Evolutionary conservation across 176 grass and related monocot species (phyloP).

Genomic region (Ensete ventricosum): DNA sequence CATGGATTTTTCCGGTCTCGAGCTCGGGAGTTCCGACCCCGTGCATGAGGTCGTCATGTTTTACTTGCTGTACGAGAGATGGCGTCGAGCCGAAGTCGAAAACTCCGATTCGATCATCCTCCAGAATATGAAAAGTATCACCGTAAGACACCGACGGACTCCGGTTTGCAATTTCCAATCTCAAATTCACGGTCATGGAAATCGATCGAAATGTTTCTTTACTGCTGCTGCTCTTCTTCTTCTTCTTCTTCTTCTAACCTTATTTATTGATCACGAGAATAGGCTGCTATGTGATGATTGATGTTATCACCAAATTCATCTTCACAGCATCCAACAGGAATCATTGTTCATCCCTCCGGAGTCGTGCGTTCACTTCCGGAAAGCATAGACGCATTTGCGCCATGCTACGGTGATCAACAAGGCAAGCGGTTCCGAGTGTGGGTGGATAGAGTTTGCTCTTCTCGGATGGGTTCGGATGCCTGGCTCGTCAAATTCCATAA

Average conservation of each 20-base stretch:
- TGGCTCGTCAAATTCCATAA: constrained; percentile 83
- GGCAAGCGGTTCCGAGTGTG: constrained; percentile 47
- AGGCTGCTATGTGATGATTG: too few relatives aligned
- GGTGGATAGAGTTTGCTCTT: constrained; percentile 69
- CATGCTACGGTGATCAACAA: constrained; percentile 61
- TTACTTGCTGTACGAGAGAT: constrained; percentile 79
- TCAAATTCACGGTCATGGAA: too few relatives aligned
- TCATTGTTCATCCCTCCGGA: constrained; percentile 69
- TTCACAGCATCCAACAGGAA: constrained; percentile 47
- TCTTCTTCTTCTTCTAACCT: neutral
- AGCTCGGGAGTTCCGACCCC: constrained; percentile 38
- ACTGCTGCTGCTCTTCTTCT: neutral
- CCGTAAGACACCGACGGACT: constrained; percentile 32
- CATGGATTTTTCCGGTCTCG: constrained; percentile 26
- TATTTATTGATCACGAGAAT: neutral
- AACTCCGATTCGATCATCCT: constrained; percentile 47
- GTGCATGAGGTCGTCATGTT: constrained; percentile 51
- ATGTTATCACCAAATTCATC: too few relatives aligned
- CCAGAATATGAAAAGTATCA: constrained; percentile 48
- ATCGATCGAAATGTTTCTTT: neutral
- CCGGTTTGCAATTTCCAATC: too few relatives aligned
- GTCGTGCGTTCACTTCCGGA: constrained; percentile 36
- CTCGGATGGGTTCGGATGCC: constrained; percentile 39
- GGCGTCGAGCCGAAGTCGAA: constrained; percentile 49
- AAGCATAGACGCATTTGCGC: constrained; percentile 37